phyloP scores from a whole-genome alignment of 305 asterid genomes.

The Striga hermonthica region DNA sequence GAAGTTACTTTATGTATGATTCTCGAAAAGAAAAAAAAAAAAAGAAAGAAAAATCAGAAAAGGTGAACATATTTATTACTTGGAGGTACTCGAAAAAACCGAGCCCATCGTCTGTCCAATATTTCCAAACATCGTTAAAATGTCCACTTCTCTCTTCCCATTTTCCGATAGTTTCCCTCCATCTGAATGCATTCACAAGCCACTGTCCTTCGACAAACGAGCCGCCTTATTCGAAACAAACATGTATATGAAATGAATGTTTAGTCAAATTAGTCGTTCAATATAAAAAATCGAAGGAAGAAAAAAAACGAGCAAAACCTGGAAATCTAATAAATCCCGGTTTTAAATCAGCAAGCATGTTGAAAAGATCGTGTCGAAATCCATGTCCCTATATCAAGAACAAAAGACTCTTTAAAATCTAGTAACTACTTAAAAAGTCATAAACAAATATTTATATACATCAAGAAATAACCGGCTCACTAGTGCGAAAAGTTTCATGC shows the following conservation, averaged over 20 bases:
- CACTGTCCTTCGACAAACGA: constrained; percentile 83
- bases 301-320: constrained; percentile 38
- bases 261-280: constrained; percentile 1
- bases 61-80: constrained; percentile 38
- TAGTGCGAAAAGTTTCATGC: too few species aligned
- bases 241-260: constrained; percentile 2
- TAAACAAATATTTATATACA: too few species aligned
- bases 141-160: constrained; percentile 93
- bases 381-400: constrained; percentile 71
- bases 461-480: too few species aligned
- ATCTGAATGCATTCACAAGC: constrained; percentile 71
- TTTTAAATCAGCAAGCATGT: constrained; percentile 73
- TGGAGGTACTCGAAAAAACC: constrained; percentile 81
- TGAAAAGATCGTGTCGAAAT: constrained; percentile 76
- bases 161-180: constrained; percentile 79
- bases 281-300: neutral
- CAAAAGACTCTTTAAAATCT: neutral
- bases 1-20: neutral
- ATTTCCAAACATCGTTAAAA: constrained; percentile 85
- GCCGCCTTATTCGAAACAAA: constrained; percentile 50
- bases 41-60: neutral
- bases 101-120: constrained; percentile 96
- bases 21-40: too few species aligned
- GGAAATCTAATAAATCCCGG: constrained; percentile 94
- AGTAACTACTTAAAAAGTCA: too few species aligned